Conservation (phyloP, 2,329 filamentous ascomycete genomes). For the Clonostachys chloroleuca region DNA sequence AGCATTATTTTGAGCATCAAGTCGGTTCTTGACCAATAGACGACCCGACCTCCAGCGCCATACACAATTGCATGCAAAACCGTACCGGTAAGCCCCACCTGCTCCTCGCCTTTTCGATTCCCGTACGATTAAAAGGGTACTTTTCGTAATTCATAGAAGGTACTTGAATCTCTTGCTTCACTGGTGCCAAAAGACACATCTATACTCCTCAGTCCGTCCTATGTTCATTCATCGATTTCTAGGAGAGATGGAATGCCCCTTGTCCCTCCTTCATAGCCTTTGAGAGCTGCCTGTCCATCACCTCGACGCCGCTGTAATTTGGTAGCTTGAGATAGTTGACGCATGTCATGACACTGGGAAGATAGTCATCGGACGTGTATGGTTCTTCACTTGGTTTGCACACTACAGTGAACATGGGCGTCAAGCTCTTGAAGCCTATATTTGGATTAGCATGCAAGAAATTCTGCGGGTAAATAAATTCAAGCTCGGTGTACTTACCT, state of each 20-base stretch:
- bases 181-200: too few species aligned
- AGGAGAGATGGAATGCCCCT: constrained; percentile 95
- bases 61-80: too few species aligned
- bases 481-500: constrained; percentile 53
- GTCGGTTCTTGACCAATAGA: too few species aligned
- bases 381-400: constrained; percentile 98
- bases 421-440: constrained; percentile 90
- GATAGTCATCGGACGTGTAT: constrained; percentile 90
- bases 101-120: too few species aligned
- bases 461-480: neutral
- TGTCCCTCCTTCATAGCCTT: constrained; percentile 93
- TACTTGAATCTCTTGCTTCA: too few species aligned
- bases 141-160: too few species aligned
- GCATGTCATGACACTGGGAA: constrained; percentile 99
- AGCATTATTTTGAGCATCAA: too few species aligned
- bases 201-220: too few species aligned
- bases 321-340: constrained; percentile 98
- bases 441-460: constrained; percentile 21
- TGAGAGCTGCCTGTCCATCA: constrained; percentile 73
- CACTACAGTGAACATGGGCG: constrained; percentile 97
- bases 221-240: constrained; percentile 10
- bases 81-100: too few species aligned
- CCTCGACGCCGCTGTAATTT: constrained; percentile 78
- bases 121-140: too few species aligned
- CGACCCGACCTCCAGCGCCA: too few species aligned